phyloP scores from a whole-genome alignment of 73 alveolate genomes.

The Paramecium primaurelia region DNA sequence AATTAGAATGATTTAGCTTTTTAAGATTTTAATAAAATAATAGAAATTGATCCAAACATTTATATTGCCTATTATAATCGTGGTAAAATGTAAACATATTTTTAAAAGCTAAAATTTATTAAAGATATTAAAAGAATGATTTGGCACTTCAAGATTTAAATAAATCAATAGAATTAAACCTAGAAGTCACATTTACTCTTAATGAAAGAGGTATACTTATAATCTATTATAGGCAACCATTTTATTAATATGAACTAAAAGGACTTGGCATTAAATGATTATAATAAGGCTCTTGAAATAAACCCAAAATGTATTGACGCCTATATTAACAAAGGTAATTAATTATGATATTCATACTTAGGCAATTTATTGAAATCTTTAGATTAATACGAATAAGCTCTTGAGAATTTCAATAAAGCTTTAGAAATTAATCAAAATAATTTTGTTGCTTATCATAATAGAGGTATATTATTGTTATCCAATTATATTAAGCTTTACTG shows the following conservation, averaged over 20 bases:
- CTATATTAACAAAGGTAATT: neutral
- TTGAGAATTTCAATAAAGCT: neutral
- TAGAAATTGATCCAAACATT: neutral
- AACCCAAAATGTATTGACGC: neutral
- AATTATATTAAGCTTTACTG: neutral
- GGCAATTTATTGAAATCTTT: neutral
- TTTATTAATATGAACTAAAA: neutral
- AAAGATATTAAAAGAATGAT: neutral
- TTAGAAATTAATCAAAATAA: neutral
- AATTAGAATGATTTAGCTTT: neutral
- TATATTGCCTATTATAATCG: neutral
- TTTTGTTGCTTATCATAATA: neutral
- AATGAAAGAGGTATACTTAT: neutral
- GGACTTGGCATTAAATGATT: neutral
- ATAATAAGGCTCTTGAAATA: neutral
- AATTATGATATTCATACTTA: neutral
- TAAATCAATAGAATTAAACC: neutral
- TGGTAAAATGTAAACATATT: neutral
- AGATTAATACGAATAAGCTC: neutral
- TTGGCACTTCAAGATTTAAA: neutral
- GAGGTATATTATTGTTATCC: neutral
- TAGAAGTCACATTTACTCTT: neutral
- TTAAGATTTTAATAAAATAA: neutral
- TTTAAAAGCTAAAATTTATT: neutral
- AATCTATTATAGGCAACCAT: neutral